phyloP scores from a whole-genome alignment of 176 grass and related monocot species.

The Ensete ventricosum region DNA sequence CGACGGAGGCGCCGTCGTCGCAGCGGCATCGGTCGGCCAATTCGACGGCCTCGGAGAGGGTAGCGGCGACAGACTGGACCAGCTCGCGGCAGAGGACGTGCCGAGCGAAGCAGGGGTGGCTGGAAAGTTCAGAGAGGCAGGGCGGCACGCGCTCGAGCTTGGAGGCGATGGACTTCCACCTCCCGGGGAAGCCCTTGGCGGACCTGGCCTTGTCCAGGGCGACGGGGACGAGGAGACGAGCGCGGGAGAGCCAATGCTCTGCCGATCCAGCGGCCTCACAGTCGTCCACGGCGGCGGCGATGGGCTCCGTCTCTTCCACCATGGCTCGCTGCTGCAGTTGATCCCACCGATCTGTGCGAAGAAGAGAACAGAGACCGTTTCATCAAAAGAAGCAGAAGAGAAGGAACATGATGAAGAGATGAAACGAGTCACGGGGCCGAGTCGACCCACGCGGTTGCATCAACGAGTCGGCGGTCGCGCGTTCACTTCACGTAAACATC shows the following conservation, averaged over 20 bases:
- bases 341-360: no score
- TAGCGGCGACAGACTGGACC: not conserved
- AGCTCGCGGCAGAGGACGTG: not conserved
- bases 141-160: conserved; percentile 12
- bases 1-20: not conserved
- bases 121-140: conserved; percentile 8
- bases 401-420: no score
- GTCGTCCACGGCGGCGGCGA: no score
- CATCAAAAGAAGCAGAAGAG: no score
- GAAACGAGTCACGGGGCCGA: no score
- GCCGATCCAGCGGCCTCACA: not conserved
- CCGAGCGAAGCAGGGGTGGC: conserved; percentile 11
- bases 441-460: no score
- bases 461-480: no score
- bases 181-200: not conserved
- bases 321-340: no score
- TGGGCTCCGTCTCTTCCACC: not conserved
- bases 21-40: not conserved
- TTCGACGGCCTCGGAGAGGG: not conserved
- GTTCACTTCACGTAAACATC: no score
- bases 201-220: not conserved
- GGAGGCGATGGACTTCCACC: conserved; percentile 8
- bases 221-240: not conserved
- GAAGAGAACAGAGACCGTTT: no score
- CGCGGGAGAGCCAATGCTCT: not conserved